A percentile compares a stretch with the other conserved stretches of the same genome.
These are phyloP conservation scores for Pyracantha coccinea DNA, from an alignment of 331 rosid genomes.

Conservation along the genomic window DNA sequence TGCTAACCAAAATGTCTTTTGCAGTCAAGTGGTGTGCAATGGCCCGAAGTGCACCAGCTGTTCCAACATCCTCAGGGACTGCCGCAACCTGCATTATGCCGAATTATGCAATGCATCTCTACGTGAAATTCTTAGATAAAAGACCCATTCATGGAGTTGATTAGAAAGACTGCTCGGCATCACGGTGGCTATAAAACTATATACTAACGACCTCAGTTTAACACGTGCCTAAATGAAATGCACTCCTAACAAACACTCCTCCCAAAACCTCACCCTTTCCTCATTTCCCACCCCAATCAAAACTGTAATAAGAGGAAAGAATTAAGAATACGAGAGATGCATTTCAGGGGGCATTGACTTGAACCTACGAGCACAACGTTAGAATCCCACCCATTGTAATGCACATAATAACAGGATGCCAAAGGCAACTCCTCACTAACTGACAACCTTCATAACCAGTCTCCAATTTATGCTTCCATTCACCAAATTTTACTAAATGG, in stretches of 20 bases:
- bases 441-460: background rate
- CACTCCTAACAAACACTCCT: background rate
- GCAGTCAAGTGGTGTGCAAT: slow-evolving; percentile 75
- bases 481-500: background rate
- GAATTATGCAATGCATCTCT: background rate
- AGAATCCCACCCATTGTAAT: background rate
- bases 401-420: background rate
- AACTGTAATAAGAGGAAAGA: background rate
- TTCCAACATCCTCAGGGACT: slow-evolving; percentile 96
- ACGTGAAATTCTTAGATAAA: background rate
- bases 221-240: background rate
- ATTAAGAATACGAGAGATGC: background rate
- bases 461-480: background rate
- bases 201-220: background rate
- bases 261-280: background rate
- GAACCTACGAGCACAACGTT: background rate
- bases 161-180: background rate
- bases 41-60: slow-evolving; percentile 93
- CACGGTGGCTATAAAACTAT: background rate
- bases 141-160: background rate
- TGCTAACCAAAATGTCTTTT: slow-evolving; percentile 71
- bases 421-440: background rate
- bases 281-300: background rate
- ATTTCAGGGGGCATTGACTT: background rate
- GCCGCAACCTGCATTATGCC: slow-evolving; percentile 60